These are phyloP conservation scores for Candida berthetii DNA, from an alignment of 805 yeast species.

Conservation along the genomic window DNA sequence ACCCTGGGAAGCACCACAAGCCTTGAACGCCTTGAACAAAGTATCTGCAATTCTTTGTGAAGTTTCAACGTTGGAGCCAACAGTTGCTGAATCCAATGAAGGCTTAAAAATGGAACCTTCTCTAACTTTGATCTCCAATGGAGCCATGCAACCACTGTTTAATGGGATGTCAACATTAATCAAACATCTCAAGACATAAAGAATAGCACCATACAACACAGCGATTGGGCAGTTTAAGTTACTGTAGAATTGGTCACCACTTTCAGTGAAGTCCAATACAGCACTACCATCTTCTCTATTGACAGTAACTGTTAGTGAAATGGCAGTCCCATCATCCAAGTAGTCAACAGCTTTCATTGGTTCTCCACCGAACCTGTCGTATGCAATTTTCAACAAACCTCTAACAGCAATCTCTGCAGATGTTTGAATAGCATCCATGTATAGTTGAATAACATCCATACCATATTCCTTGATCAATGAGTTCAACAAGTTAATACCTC, in stretches of 20 bases:
- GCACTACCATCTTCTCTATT: constrained; percentile 31
- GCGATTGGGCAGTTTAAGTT: constrained; percentile 51
- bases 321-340: constrained; percentile 52
- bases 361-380: constrained; percentile 29
- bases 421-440: constrained; percentile 39
- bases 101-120: constrained; percentile 29
- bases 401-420: constrained; percentile 44
- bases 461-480: constrained; percentile 39
- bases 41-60: constrained; percentile 52
- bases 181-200: constrained; percentile 45
- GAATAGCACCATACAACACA: constrained; percentile 45
- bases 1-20: constrained; percentile 53
- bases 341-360: constrained; percentile 39
- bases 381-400: constrained; percentile 26
- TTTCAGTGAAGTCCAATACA: constrained; percentile 45
- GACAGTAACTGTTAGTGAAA: constrained; percentile 35
- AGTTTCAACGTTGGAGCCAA: constrained; percentile 49
- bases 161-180: constrained; percentile 48
- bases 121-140: constrained; percentile 32
- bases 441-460: constrained; percentile 33
- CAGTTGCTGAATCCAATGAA: constrained; percentile 37
- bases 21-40: constrained; percentile 45
- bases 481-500: constrained; percentile 39
- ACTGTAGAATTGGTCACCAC: constrained; percentile 46
- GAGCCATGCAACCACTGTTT: constrained; percentile 48